Base-by-base conservation (phyloP, 805 yeast genomes). In the Cyberlindnera samutprakarnensis region DNA sequence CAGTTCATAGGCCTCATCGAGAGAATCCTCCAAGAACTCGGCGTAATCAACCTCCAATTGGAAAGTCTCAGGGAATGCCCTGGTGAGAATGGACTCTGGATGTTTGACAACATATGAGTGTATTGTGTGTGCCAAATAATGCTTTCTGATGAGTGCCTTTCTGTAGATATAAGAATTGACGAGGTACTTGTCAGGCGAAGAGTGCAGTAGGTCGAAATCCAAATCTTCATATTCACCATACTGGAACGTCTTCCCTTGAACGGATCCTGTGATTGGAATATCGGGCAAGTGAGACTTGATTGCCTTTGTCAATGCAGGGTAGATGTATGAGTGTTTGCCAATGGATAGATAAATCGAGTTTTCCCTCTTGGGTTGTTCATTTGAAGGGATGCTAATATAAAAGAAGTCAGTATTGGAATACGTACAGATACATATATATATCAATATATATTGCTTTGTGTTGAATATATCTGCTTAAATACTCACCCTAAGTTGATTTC, bases 21-120 rank as follows among this genome's bases (percentile, higher is more conserved):
- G 63, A 0, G 95, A 71, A 52, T 92, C 98, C 47, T 92, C 97
- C 31, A 92, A 61, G 47, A 92, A 92, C 54, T 92, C 98, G 1
- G 97, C 96, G 57, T 85, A 92, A 48, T 90, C 97, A 15, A 92
- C 72, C 50, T 92, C 97, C 20, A 92, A 62, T 34, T 78, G 78
- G 56, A 66, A 86, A 4, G 88, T 69, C 33, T 75, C 83, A 1
- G 96, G 90, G 38, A 75, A 77, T 2, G 92, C 75, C 1, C 41
- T 46, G 3, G 53, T 59, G 34, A 92, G 62, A 1, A 75, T 60
- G 1, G 88, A 75, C 0, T 59, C 55, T 1, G 95, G 94, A 48
- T 87, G 58, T 51, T 92, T 92, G 7, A 79, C 84, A 4, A 62
- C 60, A 46, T 72, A 88, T 36, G 75, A 72, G 31, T 74, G 79